Evolutionary conservation across 2,329 filamentous ascomycete species (phyloP).

Genomic region (Calonectria naviculata): DNA sequence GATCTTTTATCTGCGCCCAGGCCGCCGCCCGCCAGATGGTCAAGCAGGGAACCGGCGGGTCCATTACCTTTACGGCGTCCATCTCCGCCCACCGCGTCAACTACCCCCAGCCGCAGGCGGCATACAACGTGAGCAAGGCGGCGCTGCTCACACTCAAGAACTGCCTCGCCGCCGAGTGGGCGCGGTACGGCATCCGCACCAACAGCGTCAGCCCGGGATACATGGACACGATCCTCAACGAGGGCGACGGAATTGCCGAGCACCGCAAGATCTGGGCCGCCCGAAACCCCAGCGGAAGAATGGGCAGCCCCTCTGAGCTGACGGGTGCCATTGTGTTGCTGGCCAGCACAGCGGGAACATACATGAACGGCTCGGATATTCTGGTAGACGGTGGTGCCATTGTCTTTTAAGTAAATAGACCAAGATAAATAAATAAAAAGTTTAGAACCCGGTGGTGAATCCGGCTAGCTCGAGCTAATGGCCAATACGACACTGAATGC

Average conservation of each 20-base stretch:
- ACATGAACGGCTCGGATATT: slow-evolving; percentile 74
- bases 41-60: slow-evolving; percentile 61
- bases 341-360: slow-evolving; percentile 68
- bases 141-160: slow-evolving; percentile 72
- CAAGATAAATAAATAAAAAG: not conserved
- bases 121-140: slow-evolving; percentile 80
- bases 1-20: slow-evolving; percentile 76
- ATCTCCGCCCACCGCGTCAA: slow-evolving; percentile 78
- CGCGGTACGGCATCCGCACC: slow-evolving; percentile 74
- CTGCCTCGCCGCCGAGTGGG: slow-evolving; percentile 69
- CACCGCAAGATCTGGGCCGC: slow-evolving; percentile 66
- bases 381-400: slow-evolving; percentile 66
- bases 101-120: slow-evolving; percentile 76
- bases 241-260: slow-evolving; percentile 66
- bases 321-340: slow-evolving; percentile 70
- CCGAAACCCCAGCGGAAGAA: slow-evolving; percentile 71
- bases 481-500: too few species aligned
- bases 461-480: not conserved
- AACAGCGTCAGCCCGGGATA: slow-evolving; percentile 80
- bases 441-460: not conserved
- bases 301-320: slow-evolving; percentile 72
- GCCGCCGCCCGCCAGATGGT: slow-evolving; percentile 69
- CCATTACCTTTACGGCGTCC: slow-evolving; percentile 74
- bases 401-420: not conserved
- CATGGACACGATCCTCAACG: slow-evolving; percentile 81